Evolutionary conservation across 139 green algal species (phyloP), one percentile per base, ranked within the genome.

Genomic region (Gonium pectorale): DNA sequence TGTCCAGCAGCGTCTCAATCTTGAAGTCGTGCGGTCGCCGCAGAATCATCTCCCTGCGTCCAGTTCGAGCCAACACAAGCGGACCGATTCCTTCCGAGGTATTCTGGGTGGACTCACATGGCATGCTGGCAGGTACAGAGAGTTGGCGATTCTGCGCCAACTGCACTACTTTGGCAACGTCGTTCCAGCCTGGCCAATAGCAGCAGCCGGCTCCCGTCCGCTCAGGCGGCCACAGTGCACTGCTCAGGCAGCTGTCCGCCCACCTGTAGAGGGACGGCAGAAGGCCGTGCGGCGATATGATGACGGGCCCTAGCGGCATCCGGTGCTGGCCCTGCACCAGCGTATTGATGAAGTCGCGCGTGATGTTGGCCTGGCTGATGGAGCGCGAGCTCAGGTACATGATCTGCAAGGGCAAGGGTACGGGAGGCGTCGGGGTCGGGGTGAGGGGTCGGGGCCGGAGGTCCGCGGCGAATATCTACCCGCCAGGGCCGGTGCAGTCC

Each of bases 11-110:
- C 38, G 89, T 92, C 11, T 90, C 92, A 70, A 99, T 99, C 89
- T 99, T 99, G 93, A 99, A 99, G 90, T 98, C 96, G 66, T 99
- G 95, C 22, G 97, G 97, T 3, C 95, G 90, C 31, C 95, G 90
- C 46, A 97, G 84, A 40, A 98, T 95, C 82, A 97, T 95, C 85
- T 96, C 93, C 78, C 92, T 93, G 80, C 66, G 66, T n/a, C n/a
- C n/a, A n/a, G n/a, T n/a, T n/a, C n/a, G n/a, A n/a, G n/a, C n/a
- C n/a, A n/a, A n/a, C n/a, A n/a, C n/a, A n/a, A n/a, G n/a, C n/a
- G n/a, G n/a, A n/a, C n/a, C n/a, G n/a, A n/a, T n/a, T n/a, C n/a
- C n/a, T n/a, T n/a, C n/a, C n/a, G n/a, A n/a, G n/a, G n/a, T n/a
- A n/a, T n/a, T n/a, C n/a, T n/a, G n/a, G n/a, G n/a, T n/a, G n/a